Conservation (phyloP, 257 asterid species). For the Solanum virginianum region DNA sequence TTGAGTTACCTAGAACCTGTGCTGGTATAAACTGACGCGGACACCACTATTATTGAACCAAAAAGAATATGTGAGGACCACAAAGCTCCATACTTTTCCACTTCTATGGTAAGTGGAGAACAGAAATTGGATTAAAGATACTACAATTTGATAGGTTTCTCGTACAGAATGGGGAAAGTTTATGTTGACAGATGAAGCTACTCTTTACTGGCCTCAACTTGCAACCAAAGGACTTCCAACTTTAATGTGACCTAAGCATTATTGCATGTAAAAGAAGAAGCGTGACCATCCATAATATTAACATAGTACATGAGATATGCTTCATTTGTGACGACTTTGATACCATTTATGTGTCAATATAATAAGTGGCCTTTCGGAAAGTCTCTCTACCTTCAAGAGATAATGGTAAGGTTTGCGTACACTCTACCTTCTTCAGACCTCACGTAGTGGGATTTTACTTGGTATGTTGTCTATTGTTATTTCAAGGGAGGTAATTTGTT, state of each 20-base stretch:
- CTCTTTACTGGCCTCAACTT: conserved; percentile 6
- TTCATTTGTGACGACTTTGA: conserved; percentile 3
- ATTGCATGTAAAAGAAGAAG: conserved; percentile 7
- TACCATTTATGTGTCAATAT: neutral
- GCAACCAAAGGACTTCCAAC: conserved; percentile 3
- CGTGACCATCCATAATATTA: neutral
- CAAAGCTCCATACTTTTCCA: conserved; percentile 37
- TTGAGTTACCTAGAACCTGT: neutral
- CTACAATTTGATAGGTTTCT: conserved; percentile 17
- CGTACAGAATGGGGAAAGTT: neutral
- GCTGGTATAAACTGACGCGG: neutral
- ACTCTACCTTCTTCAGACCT: neutral
- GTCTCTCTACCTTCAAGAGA: no score
- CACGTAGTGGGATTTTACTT: no score
- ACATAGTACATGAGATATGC: neutral
- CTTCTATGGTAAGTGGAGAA: conserved; percentile 19
- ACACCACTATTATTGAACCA: neutral
- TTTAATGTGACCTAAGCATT: conserved; percentile 25
- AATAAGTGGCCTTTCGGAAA: no score
- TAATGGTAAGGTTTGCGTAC: no score
- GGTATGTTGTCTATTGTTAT: neutral
- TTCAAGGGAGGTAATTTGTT: neutral
- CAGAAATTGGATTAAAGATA: conserved; percentile 16
- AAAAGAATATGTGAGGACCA: conserved; percentile 53
- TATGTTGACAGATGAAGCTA: neutral